Evolutionary conservation across 108 stramenopile genomes (phyloP).

Genomic region (Cyclotella cryptica): DNA sequence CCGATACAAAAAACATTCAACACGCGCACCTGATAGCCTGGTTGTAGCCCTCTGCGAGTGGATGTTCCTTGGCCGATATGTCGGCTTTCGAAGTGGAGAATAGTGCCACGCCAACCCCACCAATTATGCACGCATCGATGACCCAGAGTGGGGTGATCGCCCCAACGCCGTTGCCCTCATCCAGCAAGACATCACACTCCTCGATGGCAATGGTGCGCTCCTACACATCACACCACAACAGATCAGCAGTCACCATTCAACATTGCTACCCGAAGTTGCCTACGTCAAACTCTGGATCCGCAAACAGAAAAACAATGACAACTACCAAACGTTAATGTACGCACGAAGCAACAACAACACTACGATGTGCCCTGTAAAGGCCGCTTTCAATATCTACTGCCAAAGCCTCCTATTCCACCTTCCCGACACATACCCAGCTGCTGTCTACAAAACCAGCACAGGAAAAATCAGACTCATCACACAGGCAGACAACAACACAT

Average conservation of each 20-base stretch:
- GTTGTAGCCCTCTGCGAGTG: slow-evolving; percentile 16
- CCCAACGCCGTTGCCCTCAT: not conserved
- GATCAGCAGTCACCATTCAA: not conserved
- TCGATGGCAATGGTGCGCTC: not conserved
- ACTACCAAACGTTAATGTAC: not conserved
- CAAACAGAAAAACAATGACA: too few species aligned
- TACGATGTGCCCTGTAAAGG: slow-evolving; percentile 2
- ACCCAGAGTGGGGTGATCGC: not conserved
- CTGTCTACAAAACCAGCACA: not conserved
- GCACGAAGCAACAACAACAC: not conserved
- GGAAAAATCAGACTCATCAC: not conserved
- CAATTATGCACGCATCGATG: too few species aligned
- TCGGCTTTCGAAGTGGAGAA: slow-evolving; percentile 10
- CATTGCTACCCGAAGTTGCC: not conserved
- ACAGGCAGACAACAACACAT: not conserved
- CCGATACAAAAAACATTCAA: not conserved
- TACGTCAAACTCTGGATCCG: not conserved
- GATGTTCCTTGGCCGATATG: slow-evolving; percentile 15
- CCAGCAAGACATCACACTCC: not conserved
- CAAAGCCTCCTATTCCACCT: not conserved
- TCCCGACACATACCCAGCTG: not conserved
- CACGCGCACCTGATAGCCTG: not conserved
- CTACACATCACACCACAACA: too few species aligned
- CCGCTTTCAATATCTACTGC: slow-evolving; percentile 5
- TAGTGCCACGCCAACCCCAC: slow-evolving; percentile 7